Percentiles rank a stretch among this genome's conserved stretches.
Conservation (phyloP, 164 flowering plant genomes). For the Berberis vulgaris region DNA sequence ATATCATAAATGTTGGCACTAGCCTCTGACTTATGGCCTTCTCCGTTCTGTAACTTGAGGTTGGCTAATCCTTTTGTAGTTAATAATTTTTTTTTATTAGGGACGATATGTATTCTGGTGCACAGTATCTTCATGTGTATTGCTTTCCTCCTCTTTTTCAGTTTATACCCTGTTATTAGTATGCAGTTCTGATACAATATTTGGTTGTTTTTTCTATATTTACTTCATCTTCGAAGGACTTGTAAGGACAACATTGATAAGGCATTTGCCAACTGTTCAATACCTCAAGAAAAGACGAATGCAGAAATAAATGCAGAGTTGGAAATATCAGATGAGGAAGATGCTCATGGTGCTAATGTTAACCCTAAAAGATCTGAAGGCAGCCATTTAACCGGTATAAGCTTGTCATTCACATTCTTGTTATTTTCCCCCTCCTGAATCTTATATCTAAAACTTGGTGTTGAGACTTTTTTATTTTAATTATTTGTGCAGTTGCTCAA, state of each 20-base stretch:
- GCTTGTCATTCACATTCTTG: too few relatives aligned
- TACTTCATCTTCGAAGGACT: conserved; percentile 41
- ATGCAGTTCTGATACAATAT: not conserved
- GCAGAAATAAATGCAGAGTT: conserved; percentile 87
- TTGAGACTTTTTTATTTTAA: not conserved
- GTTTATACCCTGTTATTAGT: too few relatives aligned
- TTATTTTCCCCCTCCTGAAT: too few relatives aligned
- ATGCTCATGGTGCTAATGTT: conserved; percentile 25
- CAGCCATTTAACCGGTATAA: conserved; percentile 34
- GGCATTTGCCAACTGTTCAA: conserved; percentile 80
- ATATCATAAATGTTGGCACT: too few relatives aligned
- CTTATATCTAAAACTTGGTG: not conserved
- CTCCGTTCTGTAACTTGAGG: too few relatives aligned
- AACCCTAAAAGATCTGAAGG: conserved; percentile 22
- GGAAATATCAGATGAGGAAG: conserved; percentile 88
- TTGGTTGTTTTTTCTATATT: not conserved
- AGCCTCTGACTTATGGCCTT: too few relatives aligned
- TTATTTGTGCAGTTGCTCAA: conserved; percentile 35
- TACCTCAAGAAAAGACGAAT: conserved; percentile 91
- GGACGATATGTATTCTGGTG: too few relatives aligned
- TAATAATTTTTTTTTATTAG: too few relatives aligned
- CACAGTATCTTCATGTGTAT: too few relatives aligned
- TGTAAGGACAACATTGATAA: conserved; percentile 81
- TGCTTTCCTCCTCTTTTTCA: too few relatives aligned
- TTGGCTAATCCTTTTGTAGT: too few relatives aligned